A percentile compares a stretch with the other conserved stretches of the same genome.
These are phyloP conservation scores for Silene conica DNA, from an alignment of 148 eudicot species.

Conservation along the genomic window DNA sequence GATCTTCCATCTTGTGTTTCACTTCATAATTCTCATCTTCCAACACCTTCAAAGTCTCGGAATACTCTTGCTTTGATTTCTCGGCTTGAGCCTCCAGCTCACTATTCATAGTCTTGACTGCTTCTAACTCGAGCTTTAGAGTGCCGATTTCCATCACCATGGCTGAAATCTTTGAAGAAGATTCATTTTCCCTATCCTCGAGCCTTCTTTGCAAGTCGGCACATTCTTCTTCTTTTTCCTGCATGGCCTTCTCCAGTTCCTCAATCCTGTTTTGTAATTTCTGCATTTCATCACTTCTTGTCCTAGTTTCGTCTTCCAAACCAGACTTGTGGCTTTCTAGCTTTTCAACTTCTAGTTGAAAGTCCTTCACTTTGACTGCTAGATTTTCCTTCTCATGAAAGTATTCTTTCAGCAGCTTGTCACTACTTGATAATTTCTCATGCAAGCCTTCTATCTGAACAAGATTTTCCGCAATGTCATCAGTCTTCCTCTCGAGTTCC, in stretches of 20 bases:
- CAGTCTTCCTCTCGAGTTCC: constrained; percentile 45
- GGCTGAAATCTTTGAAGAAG: constrained; percentile 33
- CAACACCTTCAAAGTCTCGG: constrained; percentile 20
- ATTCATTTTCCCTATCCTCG: constrained; percentile 41
- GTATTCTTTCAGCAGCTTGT: constrained; percentile 33
- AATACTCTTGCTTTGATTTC: constrained; percentile 24
- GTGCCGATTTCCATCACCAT: constrained; percentile 34
- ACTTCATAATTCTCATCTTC: constrained; percentile 28
- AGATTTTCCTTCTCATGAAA: constrained; percentile 44
- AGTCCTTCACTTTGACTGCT: constrained; percentile 34
- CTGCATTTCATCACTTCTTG: constrained; percentile 24
- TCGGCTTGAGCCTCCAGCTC: constrained; percentile 43
- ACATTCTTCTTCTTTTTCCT: constrained; percentile 40
- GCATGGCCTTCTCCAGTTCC: constrained; percentile 39
- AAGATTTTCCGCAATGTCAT: constrained; percentile 46
- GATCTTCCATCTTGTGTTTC: constrained; percentile 21
- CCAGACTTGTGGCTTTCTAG: constrained; percentile 34
- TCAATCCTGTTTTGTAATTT: constrained; percentile 33
- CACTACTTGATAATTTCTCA: constrained; percentile 37
- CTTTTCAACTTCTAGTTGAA: constrained; percentile 42
- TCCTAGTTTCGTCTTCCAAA: constrained; percentile 39
- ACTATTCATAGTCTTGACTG: constrained; percentile 31
- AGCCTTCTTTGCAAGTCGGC: constrained; percentile 39
- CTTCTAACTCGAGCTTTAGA: constrained; percentile 42
- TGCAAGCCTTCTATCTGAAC: constrained; percentile 47